phyloP scores from a whole-genome alignment of 768 basidiomycete species.

The Amanita polypyramis region DNA sequence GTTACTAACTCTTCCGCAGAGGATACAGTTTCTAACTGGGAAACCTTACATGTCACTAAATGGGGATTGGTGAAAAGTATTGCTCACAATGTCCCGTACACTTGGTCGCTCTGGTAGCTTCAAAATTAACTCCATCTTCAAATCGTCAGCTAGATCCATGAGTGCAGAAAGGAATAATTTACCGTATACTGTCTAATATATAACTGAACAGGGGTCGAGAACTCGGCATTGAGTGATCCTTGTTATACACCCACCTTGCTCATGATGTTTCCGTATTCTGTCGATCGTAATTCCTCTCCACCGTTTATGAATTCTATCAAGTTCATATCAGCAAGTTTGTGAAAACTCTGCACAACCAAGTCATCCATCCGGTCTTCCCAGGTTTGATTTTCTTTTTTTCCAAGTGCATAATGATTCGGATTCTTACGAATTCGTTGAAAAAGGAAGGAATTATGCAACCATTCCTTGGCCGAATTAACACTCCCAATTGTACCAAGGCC shows the following conservation, averaged over 20 bases:
- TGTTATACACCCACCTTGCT: conserved; percentile 46
- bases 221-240: background rate
- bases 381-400: conserved; percentile 40
- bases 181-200: conserved; percentile 69
- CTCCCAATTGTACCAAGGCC: conserved; percentile 74
- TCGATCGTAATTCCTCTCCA: conserved; percentile 39
- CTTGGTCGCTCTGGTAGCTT: conserved; percentile 42
- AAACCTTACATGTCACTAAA: conserved; percentile 1
- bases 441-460: conserved; percentile 81
- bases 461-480: conserved; percentile 60
- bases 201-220: conserved; percentile 36
- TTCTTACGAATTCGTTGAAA: conserved; percentile 82
- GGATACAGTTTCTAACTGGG: conserved; percentile 55
- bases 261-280: conserved; percentile 80
- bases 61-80: background rate
- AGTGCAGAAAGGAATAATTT: background rate
- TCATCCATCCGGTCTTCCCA: conserved; percentile 69
- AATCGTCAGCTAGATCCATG: background rate
- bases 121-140: conserved; percentile 60
- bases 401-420: conserved; percentile 62
- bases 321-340: conserved; percentile 46
- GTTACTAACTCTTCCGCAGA: conserved; percentile 52
- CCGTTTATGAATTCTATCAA: conserved; percentile 40
- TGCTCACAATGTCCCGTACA: conserved; percentile 58
- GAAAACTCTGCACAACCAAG: conserved; percentile 59